These are phyloP conservation scores for Talaromyces marneffei DNA, from an alignment of 2,329 filamentous ascomycete species.

Conservation along the genomic window DNA sequence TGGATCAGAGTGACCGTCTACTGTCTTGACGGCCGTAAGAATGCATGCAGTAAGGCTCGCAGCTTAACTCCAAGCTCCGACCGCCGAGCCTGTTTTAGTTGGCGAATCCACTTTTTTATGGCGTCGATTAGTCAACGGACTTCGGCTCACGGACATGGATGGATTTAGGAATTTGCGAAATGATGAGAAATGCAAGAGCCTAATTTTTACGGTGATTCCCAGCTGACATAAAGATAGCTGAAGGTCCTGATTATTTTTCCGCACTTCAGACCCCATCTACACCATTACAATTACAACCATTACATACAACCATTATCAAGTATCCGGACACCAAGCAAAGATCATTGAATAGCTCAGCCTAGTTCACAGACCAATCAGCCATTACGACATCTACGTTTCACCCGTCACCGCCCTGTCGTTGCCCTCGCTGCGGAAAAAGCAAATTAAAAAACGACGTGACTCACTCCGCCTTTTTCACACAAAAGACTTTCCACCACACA, in stretches of 20 bases:
- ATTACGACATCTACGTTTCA: background rate
- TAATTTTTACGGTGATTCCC: background rate
- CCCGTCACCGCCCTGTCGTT: constrained; percentile 5
- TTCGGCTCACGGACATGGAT: constrained; percentile 4
- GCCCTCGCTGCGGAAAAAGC: constrained; percentile 2
- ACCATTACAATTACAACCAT: background rate
- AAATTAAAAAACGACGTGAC: constrained; percentile 6
- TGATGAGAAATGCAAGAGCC: background rate
- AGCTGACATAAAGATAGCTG: constrained; percentile 1
- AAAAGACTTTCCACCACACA: background rate
- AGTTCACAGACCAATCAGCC: constrained; percentile 1
- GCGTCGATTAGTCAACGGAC: background rate
- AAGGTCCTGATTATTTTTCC: background rate
- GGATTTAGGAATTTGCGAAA: background rate
- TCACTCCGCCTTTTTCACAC: background rate
- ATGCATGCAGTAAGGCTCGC: background rate
- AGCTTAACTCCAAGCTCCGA: background rate
- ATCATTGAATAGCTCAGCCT: no score
- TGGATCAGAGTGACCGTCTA: no score
- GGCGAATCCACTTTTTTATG: background rate
- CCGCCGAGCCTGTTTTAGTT: background rate
- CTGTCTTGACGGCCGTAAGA: background rate
- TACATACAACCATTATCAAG: background rate
- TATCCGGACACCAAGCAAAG: background rate
- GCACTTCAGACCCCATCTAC: background rate